A percentile compares a stretch with the other conserved stretches of the same genome.
phyloP scores from a whole-genome alignment of 2,329 filamentous ascomycete species.

The Bretziella fagacearum region DNA sequence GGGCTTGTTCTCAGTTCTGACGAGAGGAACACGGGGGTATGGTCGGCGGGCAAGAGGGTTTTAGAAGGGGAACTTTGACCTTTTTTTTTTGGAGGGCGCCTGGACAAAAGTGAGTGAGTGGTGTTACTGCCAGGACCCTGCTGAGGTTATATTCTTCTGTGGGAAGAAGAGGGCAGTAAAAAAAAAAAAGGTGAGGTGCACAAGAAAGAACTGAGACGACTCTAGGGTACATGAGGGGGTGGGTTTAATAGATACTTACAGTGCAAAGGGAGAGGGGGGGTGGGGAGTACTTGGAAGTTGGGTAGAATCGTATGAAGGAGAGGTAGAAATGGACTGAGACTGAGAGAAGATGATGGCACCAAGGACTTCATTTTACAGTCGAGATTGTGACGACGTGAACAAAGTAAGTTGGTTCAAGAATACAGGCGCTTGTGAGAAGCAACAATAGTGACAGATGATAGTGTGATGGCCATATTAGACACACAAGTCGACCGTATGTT shows the following conservation, averaged over 20 bases:
- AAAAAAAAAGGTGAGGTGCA: too few species aligned
- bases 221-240: not conserved
- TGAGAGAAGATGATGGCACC: not conserved
- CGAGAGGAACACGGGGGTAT: not conserved
- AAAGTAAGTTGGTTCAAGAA: not conserved
- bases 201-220: not conserved
- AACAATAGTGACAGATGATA: not conserved
- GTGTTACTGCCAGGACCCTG: too few species aligned
- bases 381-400: not conserved
- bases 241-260: not conserved
- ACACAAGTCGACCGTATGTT: not conserved
- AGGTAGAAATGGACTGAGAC: not conserved
- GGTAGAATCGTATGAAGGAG: not conserved
- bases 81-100: too few species aligned
- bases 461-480: too few species aligned
- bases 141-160: too few species aligned
- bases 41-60: too few species aligned
- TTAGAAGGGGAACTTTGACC: too few species aligned
- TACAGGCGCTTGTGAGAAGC: not conserved
- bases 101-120: too few species aligned
- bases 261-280: too few species aligned
- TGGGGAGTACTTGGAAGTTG: not conserved
- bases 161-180: too few species aligned
- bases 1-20: not conserved
- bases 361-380: not conserved